Percentiles rank a stretch among this genome's conserved stretches.
Conservation (phyloP, 129 eudicot species). For the Scalesia atractyloides region DNA sequence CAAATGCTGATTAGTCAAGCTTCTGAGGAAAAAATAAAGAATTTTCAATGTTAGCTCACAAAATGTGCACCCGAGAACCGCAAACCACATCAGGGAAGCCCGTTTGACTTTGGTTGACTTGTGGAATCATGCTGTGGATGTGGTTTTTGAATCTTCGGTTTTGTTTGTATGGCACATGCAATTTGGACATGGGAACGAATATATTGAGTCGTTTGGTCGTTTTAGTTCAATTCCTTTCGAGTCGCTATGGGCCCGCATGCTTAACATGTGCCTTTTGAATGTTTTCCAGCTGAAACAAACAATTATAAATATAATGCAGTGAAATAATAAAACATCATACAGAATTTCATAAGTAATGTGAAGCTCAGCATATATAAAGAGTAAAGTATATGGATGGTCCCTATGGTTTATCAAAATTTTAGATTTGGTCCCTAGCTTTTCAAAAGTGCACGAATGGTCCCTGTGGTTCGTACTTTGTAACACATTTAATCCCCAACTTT, state of each 20-base stretch:
- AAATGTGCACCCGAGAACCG: constrained; percentile 31
- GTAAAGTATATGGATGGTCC: too few relatives aligned
- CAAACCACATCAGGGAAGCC: constrained; percentile 12
- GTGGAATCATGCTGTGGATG: constrained; percentile 45
- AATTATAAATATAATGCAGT: not conserved
- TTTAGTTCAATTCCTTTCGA: constrained; percentile 81
- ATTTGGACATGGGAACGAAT: constrained; percentile 92
- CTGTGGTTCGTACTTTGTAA: too few relatives aligned
- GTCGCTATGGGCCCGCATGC: constrained; percentile 82
- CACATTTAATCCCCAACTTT: too few relatives aligned
- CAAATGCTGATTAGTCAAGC: constrained; percentile 29
- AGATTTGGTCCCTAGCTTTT: too few relatives aligned
- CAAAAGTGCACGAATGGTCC: too few relatives aligned
- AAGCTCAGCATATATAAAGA: not conserved
- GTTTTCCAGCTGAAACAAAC: constrained; percentile 67
- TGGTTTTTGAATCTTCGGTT: constrained; percentile 71
- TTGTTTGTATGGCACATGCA: constrained; percentile 92
- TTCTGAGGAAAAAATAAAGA: constrained; percentile 71
- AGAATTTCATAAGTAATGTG: not conserved
- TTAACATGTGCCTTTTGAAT: constrained; percentile 95
- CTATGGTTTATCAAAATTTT: too few relatives aligned
- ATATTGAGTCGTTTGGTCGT: constrained; percentile 83
- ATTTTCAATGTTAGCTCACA: constrained; percentile 60
- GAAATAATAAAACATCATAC: not conserved
- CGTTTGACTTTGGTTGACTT: constrained; percentile 18